phyloP scores from a whole-genome alignment of 1,139 yeast genomes.

The Pichia sp. region DNA sequence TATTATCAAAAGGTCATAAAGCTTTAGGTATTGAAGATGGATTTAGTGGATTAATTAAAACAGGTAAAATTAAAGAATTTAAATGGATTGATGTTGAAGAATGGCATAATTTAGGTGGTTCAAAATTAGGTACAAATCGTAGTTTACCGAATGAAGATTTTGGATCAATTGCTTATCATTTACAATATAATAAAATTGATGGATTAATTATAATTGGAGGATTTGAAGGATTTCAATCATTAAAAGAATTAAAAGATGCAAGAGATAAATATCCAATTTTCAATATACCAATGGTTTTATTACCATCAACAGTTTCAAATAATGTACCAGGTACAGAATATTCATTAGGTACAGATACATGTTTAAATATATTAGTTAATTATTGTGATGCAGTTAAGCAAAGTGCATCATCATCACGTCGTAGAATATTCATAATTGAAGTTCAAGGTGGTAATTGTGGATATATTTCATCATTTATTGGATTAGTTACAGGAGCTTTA shows the following conservation, averaged over 20 bases:
- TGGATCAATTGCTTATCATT: constrained; percentile 84
- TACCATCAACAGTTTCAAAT: constrained; percentile 96
- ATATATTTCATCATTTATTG: constrained; percentile 79
- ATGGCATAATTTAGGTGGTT: constrained; percentile 90
- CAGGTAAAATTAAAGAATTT: constrained; percentile 67
- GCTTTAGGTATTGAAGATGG: constrained; percentile 88
- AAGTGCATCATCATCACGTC: constrained; percentile 89
- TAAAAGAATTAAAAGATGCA: constrained; percentile 70
- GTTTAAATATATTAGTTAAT: constrained; percentile 79
- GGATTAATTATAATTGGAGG: constrained; percentile 93
- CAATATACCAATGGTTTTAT: constrained; percentile 85
- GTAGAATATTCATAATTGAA: constrained; percentile 92
- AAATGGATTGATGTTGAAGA: constrained; percentile 83
- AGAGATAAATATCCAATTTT: constrained; percentile 76
- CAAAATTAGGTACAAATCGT: constrained; percentile 92
- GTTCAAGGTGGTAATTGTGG: constrained; percentile 98
- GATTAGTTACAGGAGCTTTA: constrained; percentile 87
- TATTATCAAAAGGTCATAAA: constrained; percentile 83
- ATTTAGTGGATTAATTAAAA: constrained; percentile 80
- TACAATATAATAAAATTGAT: constrained; percentile 76
- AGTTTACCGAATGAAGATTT: constrained; percentile 71
- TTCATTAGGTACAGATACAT: constrained; percentile 89
- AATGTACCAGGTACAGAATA: constrained; percentile 97
- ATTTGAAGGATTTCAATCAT: constrained; percentile 82
- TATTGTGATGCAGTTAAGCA: constrained; percentile 96